A percentile compares a stretch with the other conserved stretches of the same genome.
Conservation (phyloP, 352 stramenopile species). For the Elongisporangium undulatum region DNA sequence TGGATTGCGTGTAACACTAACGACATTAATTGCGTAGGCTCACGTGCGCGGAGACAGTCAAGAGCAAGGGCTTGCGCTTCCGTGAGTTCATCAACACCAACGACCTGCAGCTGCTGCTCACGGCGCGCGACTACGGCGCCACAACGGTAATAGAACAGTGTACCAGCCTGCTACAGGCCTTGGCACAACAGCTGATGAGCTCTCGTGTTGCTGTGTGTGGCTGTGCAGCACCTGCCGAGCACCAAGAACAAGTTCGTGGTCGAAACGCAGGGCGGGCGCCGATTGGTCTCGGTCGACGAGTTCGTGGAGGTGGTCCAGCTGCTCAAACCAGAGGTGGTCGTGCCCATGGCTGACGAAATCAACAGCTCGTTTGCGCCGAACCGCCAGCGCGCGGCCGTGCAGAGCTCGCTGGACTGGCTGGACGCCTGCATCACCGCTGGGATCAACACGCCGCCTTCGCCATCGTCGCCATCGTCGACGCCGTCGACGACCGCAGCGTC, state of each 20-base stretch:
- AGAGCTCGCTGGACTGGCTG: slow-evolving; percentile 66
- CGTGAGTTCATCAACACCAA: slow-evolving; percentile 47
- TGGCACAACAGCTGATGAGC: neutral
- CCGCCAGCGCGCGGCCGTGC: slow-evolving; percentile 57
- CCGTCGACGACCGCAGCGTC: slow-evolving; percentile 4
- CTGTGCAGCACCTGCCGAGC: slow-evolving; percentile 39
- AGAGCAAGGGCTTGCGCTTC: slow-evolving; percentile 32
- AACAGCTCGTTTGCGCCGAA: slow-evolving; percentile 49
- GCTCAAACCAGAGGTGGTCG: slow-evolving; percentile 48
- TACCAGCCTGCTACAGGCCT: neutral
- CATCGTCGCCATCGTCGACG: slow-evolving; percentile 3
- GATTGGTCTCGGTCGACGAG: slow-evolving; percentile 33
- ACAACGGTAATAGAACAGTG: slow-evolving; percentile 1
- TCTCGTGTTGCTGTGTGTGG: no score
- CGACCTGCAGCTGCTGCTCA: slow-evolving; percentile 50
- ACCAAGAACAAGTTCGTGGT: slow-evolving; percentile 55
- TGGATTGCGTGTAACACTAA: neutral
- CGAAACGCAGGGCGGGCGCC: slow-evolving; percentile 48
- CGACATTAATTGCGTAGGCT: neutral
- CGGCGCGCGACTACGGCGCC: slow-evolving; percentile 51
- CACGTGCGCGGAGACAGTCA: slow-evolving; percentile 12
- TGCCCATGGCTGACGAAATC: slow-evolving; percentile 70
- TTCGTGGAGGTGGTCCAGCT: slow-evolving; percentile 55
- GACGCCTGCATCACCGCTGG: slow-evolving; percentile 39
- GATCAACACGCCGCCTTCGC: neutral